Evolutionary conservation across 1,284 basidiomycete species (phyloP).

Genomic region (Macrocybe sp.): DNA sequence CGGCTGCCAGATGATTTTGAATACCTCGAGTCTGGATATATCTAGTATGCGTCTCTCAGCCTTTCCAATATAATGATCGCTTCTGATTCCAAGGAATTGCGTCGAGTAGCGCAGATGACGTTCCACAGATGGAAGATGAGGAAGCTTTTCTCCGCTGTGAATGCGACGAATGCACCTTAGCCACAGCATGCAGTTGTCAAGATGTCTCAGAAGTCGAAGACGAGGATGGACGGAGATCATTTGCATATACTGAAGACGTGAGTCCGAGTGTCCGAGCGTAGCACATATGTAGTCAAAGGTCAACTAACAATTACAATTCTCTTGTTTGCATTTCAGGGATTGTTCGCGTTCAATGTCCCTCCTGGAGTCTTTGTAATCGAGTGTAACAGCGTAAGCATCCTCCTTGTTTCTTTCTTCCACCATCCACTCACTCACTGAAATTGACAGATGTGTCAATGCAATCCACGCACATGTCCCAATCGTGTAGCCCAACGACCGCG

Average conservation of each 20-base stretch:
- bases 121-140: constrained; percentile 13
- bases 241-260: constrained; percentile 38
- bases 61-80: not conserved
- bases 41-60: constrained; percentile 29
- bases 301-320: not conserved
- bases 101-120: constrained; percentile 15
- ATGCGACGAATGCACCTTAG: constrained; percentile 19
- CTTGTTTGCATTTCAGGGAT: constrained; percentile 30
- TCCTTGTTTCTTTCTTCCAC: not conserved
- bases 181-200: constrained; percentile 28
- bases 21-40: constrained; percentile 50
- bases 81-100: not conserved
- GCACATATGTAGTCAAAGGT: too few relatives aligned
- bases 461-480: constrained; percentile 37
- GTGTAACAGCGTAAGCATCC: constrained; percentile 46
- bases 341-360: constrained; percentile 41
- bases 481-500: constrained; percentile 50
- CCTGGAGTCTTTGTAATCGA: constrained; percentile 49
- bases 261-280: not conserved
- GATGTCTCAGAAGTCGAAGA: constrained; percentile 20
- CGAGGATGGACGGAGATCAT: constrained; percentile 18
- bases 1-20: constrained; percentile 33
- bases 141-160: constrained; percentile 25
- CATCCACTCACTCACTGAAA: not conserved
- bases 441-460: constrained; percentile 41